Evolutionary conservation across 1,284 basidiomycete species (phyloP).

Genomic region (Ganoderma sinense): DNA sequence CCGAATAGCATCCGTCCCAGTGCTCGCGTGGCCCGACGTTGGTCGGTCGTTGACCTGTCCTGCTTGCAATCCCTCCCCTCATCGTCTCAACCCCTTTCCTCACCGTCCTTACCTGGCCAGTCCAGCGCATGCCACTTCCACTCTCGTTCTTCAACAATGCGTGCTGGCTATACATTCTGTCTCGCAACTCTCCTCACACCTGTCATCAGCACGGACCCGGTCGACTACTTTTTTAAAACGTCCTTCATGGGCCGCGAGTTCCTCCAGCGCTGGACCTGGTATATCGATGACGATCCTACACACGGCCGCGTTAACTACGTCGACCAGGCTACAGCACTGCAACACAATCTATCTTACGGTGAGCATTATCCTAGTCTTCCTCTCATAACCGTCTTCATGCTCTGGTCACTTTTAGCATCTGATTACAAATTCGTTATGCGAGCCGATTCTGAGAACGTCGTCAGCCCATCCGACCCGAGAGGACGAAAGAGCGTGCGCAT

Average conservation of each 20-base stretch:
- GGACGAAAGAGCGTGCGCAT: slow-evolving; percentile 64
- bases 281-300: slow-evolving; percentile 59
- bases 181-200: slow-evolving; percentile 32
- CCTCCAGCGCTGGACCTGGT: slow-evolving; percentile 53
- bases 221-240: slow-evolving; percentile 42
- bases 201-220: slow-evolving; percentile 31
- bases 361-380: not conserved
- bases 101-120: slow-evolving; percentile 28
- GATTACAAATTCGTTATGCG: slow-evolving; percentile 56
- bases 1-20: not conserved
- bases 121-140: slow-evolving; percentile 30
- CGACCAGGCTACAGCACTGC: slow-evolving; percentile 45
- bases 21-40: slow-evolving; percentile 2
- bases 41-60: slow-evolving; percentile 3
- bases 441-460: slow-evolving; percentile 49
- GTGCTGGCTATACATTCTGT: slow-evolving; percentile 34
- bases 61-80: slow-evolving; percentile 10
- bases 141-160: slow-evolving; percentile 34
- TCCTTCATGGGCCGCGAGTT: slow-evolving; percentile 52
- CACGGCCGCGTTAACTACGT: slow-evolving; percentile 65
- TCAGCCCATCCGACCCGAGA: slow-evolving; percentile 40
- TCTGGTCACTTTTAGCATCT: not conserved
- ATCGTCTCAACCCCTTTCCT: not conserved
- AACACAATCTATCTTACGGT: slow-evolving; percentile 47
- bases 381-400: not conserved